A percentile compares a stretch with the other conserved stretches of the same genome.
These are phyloP conservation scores for Rhytidhysteron rufulum DNA, from an alignment of 2,329 filamentous ascomycete genomes.

Conservation along the genomic window DNA sequence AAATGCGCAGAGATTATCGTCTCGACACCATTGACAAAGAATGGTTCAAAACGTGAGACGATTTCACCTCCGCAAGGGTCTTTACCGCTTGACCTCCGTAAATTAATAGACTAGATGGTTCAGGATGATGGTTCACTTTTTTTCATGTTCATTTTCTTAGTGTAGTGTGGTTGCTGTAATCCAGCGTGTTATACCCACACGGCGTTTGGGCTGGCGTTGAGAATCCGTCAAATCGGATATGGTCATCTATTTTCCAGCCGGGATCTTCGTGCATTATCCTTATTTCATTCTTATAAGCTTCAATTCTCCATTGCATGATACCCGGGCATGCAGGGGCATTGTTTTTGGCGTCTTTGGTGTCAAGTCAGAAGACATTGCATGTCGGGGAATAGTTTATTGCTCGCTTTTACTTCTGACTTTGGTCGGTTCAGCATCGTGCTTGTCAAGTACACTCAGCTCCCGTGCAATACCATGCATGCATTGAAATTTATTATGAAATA, in stretches of 20 bases:
- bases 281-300: neutral
- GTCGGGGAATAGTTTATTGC: too few species aligned
- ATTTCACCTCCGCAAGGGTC: slow-evolving; percentile 16
- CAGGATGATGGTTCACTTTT: slow-evolving; percentile 16
- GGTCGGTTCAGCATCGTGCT: too few species aligned
- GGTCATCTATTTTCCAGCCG: neutral
- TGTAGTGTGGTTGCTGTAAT: slow-evolving; percentile 1
- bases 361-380: too few species aligned
- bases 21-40: too few species aligned
- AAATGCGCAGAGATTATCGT: too few species aligned
- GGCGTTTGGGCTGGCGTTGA: slow-evolving; percentile 3
- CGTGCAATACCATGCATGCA: too few species aligned
- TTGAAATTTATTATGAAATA: too few species aligned
- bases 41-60: slow-evolving; percentile 15
- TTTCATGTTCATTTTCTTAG: slow-evolving; percentile 14
- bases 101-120: slow-evolving; percentile 12
- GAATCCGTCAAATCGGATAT: neutral
- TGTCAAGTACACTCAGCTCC: too few species aligned
- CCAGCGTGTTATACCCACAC: slow-evolving; percentile 3
- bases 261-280: neutral
- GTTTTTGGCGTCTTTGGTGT: slow-evolving; percentile 1
- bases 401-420: too few species aligned
- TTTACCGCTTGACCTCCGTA: slow-evolving; percentile 19
- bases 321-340: slow-evolving; percentile 11
- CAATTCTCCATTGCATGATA: slow-evolving; percentile 23